phyloP scores from a whole-genome alignment of 306 rosid genomes.

The Inga laurina region DNA sequence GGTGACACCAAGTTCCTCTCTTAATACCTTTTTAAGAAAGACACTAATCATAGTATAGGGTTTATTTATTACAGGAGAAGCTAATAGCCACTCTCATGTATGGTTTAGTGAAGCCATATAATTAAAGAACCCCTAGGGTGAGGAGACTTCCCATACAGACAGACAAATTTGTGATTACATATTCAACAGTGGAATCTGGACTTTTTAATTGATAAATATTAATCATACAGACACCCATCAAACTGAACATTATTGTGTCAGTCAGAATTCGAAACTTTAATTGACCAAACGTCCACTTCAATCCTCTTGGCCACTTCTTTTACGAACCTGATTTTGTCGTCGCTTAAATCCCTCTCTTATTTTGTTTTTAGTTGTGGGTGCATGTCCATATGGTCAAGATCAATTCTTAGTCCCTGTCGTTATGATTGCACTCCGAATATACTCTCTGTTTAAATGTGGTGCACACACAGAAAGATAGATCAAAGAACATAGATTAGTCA shows the following conservation, averaged over 20 bases:
- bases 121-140: not conserved
- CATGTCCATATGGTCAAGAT: not conserved
- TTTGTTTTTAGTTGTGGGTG: not conserved
- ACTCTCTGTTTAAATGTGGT: not conserved
- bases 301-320: not conserved
- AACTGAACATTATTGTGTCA: not conserved
- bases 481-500: not conserved
- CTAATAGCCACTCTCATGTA: not conserved
- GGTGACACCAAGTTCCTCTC: too few relatives aligned
- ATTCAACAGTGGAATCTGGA: not conserved
- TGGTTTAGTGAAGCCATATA: not conserved
- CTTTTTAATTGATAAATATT: not conserved
- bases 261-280: not conserved
- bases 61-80: not conserved
- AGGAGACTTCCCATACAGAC: not conserved
- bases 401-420: not conserved
- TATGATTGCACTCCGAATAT: not conserved
- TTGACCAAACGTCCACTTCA: conserved; percentile 1
- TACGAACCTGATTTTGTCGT: not conserved
- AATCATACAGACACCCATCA: not conserved
- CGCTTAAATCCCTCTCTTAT: not conserved
- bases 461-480: not conserved
- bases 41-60: too few relatives aligned
- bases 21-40: too few relatives aligned
- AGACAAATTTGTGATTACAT: not conserved